Conservation (phyloP, 2,329 filamentous ascomycete genomes). For the Hypoxylon sp. region DNA sequence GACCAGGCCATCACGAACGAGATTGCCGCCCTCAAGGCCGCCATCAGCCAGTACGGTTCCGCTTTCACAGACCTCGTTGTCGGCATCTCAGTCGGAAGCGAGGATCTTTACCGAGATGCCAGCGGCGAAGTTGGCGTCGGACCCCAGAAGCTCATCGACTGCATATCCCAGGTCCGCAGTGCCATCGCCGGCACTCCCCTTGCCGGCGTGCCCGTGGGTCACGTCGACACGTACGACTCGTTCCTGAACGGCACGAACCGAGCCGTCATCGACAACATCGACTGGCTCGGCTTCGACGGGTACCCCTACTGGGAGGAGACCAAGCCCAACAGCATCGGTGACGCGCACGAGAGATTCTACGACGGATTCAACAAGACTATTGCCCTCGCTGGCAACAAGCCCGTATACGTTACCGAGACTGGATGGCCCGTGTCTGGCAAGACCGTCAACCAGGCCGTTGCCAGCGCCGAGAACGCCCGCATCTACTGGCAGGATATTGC, state of each 20-base stretch:
- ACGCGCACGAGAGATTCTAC: slow-evolving; percentile 62
- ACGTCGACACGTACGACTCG: slow-evolving; percentile 70
- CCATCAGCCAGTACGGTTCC: slow-evolving; percentile 62
- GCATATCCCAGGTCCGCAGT: slow-evolving; percentile 69
- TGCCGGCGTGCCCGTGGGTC: slow-evolving; percentile 61
- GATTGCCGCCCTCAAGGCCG: slow-evolving; percentile 65
- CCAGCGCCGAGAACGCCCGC: slow-evolving; percentile 63
- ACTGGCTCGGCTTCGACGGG: slow-evolving; percentile 68
- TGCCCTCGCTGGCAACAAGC: slow-evolving; percentile 60
- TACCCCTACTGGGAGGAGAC: slow-evolving; percentile 68
- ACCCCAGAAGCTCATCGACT: slow-evolving; percentile 67
- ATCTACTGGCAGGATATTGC: slow-evolving; percentile 55
- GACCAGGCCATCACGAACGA: slow-evolving; percentile 61
- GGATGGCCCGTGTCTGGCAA: slow-evolving; percentile 69
- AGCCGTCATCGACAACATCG: slow-evolving; percentile 65
- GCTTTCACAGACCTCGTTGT: slow-evolving; percentile 63
- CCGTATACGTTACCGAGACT: slow-evolving; percentile 68
- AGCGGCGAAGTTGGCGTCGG: slow-evolving; percentile 56
- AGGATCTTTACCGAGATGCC: slow-evolving; percentile 68
- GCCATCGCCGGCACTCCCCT: slow-evolving; percentile 61
- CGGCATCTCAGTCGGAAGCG: slow-evolving; percentile 69
- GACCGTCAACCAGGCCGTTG: slow-evolving; percentile 61
- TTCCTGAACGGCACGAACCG: slow-evolving; percentile 66
- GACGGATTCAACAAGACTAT: slow-evolving; percentile 55
- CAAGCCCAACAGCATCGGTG: slow-evolving; percentile 60